Conservation (phyloP, 2,329 filamentous ascomycete species). For the Fonsecaea multimorphosa region DNA sequence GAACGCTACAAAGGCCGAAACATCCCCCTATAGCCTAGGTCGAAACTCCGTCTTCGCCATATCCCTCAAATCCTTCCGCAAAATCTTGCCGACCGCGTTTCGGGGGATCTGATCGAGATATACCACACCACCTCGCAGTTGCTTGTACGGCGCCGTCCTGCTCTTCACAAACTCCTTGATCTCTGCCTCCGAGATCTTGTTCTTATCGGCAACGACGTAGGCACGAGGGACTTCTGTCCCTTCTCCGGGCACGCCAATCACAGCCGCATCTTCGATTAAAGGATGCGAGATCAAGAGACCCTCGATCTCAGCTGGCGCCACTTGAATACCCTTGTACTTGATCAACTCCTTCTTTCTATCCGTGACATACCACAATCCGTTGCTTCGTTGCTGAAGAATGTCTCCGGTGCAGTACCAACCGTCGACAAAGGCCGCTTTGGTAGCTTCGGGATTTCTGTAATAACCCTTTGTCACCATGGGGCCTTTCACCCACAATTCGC, state of each 20-base stretch:
- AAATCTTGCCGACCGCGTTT: not conserved
- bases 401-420: slow-evolving; percentile 48
- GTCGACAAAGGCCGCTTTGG: slow-evolving; percentile 67
- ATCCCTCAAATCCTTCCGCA: slow-evolving; percentile 1
- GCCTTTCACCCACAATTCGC: slow-evolving; percentile 50
- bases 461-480: slow-evolving; percentile 62
- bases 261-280: not conserved
- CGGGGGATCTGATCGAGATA: not conserved
- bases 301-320: not conserved
- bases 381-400: slow-evolving; percentile 49
- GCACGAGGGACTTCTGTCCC: not conserved
- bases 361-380: slow-evolving; percentile 69
- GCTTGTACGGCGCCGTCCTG: not conserved
- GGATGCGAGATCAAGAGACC: slow-evolving; percentile 1
- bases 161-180: slow-evolving; percentile 8
- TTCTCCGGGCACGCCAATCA: not conserved
- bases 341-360: slow-evolving; percentile 54
- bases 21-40: not conserved
- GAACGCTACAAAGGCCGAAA: not conserved
- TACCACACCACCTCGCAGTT: not conserved
- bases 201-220: slow-evolving; percentile 1
- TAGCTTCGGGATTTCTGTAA: slow-evolving; percentile 58
- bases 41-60: slow-evolving; percentile 5
- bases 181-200: slow-evolving; percentile 1
- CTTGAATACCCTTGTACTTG: slow-evolving; percentile 4